A percentile compares a stretch with the other conserved stretches of the same genome.
Evolutionary conservation across 805 yeast species (phyloP).

Genomic region (Kluyveromyces nonfermentans): DNA sequence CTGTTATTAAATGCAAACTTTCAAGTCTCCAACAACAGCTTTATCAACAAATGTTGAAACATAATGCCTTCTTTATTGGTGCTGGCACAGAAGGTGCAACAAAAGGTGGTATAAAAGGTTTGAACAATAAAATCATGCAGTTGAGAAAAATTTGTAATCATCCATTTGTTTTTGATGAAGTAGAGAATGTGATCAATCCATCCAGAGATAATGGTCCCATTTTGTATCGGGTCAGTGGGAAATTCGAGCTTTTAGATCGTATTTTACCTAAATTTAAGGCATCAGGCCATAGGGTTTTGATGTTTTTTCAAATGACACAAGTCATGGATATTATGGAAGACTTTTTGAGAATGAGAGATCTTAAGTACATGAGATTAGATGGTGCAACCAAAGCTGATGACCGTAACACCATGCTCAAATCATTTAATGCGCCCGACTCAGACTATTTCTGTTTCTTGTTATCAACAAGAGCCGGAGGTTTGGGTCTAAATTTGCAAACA

Average conservation of each 20-base stretch:
- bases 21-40: constrained; percentile 62
- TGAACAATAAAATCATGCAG: constrained; percentile 79
- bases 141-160: constrained; percentile 78
- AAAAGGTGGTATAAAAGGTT: constrained; percentile 62
- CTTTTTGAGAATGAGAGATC: constrained; percentile 52
- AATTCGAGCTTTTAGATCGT: constrained; percentile 69
- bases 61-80: constrained; percentile 59
- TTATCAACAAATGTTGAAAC: constrained; percentile 71
- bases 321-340: constrained; percentile 89
- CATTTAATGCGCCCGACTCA: constrained; percentile 65
- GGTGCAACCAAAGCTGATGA: constrained; percentile 82
- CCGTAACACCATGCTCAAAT: constrained; percentile 63
- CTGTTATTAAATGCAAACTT: constrained; percentile 69
- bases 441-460: constrained; percentile 71
- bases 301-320: constrained; percentile 84
- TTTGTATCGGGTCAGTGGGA: constrained; percentile 72
- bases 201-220: constrained; percentile 51
- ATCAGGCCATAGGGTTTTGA: constrained; percentile 67
- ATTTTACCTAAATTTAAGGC: constrained; percentile 66
- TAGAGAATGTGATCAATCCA: constrained; percentile 62
- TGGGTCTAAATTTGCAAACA: constrained; percentile 77
- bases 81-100: constrained; percentile 46
- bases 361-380: constrained; percentile 70
- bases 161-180: constrained; percentile 80
- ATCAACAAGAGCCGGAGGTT: constrained; percentile 85